Evolutionary conservation across 1,139 yeast genomes (phyloP), one percentile per base, ranked within the genome.

Genomic region (Geotrichum carabidarum): DNA sequence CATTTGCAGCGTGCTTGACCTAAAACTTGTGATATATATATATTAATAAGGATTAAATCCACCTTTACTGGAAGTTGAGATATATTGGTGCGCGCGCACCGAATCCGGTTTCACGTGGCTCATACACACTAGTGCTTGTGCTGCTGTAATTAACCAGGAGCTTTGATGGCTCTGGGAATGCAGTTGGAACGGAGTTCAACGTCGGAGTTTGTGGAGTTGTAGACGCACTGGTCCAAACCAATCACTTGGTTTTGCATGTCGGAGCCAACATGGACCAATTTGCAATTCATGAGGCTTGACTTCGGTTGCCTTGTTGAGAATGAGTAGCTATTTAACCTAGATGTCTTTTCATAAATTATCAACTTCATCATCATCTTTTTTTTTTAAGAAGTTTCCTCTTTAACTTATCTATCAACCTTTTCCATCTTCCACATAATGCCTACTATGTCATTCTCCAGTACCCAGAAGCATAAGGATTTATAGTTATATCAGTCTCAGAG

Each of bases 241-340:
- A 47, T 47, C 36, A 46, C 43, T 14, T 51, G 12, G 36, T 51
- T 51, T 11, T 51, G 9, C 35, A 51, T 2, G 32, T 51, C 54
- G 31, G 17, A 88, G 45, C 88, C 95, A 54, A 83, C 80, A 66
- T 89, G 89, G 7, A 87, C 90, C 35, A 51, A 51, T 30, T 2
- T 35, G 2, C 18, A 51, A 46, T 8, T 18, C 34, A n/a, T 36
- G n/a, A 8, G 54, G 54, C 2, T 9, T 17, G 17, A 37, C 14
- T n/a, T 37, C 40, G 2, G 27, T 17, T 37, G 15, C 17, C 5
- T 8, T 12, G 4, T 2, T 14, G 9, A 11, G 27, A 22, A 7
- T 34, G 22, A 5, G 22, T 1, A n/a, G 40, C 17, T 8, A 9
- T 9, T 9, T 9, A 30, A 41, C 2, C 14, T 9, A 17, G 22